Evolutionary conservation across 176 grass and related monocot genomes (phyloP).

Genomic region (Aegilops sharonensis): DNA sequence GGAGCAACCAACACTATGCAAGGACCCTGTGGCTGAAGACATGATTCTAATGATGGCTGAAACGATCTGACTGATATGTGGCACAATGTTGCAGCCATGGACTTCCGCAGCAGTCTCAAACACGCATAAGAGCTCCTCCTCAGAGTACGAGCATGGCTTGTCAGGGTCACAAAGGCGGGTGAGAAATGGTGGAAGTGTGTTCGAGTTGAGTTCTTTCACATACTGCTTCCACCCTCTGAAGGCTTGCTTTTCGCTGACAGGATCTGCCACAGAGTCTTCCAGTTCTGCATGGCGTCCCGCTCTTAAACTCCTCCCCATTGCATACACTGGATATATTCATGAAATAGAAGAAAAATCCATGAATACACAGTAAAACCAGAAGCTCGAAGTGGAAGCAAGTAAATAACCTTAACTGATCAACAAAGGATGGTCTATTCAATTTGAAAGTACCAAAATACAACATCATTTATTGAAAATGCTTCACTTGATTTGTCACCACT

Average conservation of each 20-base stretch:
- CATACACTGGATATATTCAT: conserved; percentile 38
- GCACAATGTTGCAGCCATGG: conserved; percentile 50
- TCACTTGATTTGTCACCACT: not conserved
- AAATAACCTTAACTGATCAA: not conserved
- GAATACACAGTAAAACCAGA: not conserved
- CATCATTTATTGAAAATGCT: not conserved
- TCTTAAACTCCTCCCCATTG: conserved; percentile 35
- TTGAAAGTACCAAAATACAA: not conserved
- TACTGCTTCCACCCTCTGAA: conserved; percentile 40
- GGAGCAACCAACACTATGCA: conserved; percentile 41
- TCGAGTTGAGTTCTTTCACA: conserved; percentile 50
- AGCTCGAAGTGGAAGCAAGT: not conserved
- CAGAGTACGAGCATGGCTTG: conserved; percentile 12
- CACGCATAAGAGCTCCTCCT: conserved; percentile 48
- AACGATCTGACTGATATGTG: conserved; percentile 46
- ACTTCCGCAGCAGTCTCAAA: conserved; percentile 53
- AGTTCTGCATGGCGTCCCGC: conserved; percentile 10
- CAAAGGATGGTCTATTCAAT: not conserved
- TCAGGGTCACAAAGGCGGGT: conserved; percentile 38
- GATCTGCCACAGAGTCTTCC: conserved; percentile 17
- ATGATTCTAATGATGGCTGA: conserved; percentile 41
- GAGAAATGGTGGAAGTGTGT: conserved; percentile 63
- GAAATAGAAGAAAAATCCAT: conserved; percentile 5
- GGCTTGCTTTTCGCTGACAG: not conserved
- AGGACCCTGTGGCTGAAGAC: conserved; percentile 23